phyloP scores from a whole-genome alignment of 306 rosid species.

The Malus sylvestris region DNA sequence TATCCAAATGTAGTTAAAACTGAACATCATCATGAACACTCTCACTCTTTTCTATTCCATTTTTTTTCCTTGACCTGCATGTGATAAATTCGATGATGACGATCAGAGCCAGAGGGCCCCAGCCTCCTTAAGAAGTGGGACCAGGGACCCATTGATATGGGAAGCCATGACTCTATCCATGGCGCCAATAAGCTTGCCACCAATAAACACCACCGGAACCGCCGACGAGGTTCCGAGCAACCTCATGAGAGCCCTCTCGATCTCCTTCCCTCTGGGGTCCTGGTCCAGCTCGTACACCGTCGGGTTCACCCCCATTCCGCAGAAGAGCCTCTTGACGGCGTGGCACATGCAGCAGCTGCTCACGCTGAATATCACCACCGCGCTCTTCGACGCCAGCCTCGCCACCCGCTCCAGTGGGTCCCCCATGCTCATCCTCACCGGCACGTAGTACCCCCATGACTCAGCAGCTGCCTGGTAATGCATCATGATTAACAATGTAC shows the following conservation, averaged over 20 bases:
- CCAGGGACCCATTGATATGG: slow-evolving; percentile 79
- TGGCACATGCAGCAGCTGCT: slow-evolving; percentile 98
- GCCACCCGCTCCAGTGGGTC: slow-evolving; percentile 71
- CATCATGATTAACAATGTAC: slow-evolving; percentile 21
- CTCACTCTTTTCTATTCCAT: background rate
- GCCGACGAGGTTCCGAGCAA: slow-evolving; percentile 48
- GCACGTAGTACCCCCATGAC: slow-evolving; percentile 55
- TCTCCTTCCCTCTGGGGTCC: slow-evolving; percentile 74
- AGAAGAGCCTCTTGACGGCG: slow-evolving; percentile 74
- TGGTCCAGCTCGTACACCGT: slow-evolving; percentile 79
- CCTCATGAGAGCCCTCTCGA: slow-evolving; percentile 62
- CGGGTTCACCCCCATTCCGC: slow-evolving; percentile 93
- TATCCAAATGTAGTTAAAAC: background rate
- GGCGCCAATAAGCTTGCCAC: slow-evolving; percentile 78
- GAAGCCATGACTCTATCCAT: slow-evolving; percentile 94
- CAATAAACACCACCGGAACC: slow-evolving; percentile 81
- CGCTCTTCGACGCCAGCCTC: slow-evolving; percentile 73
- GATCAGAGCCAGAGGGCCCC: slow-evolving; percentile 89
- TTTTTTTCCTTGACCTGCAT: background rate
- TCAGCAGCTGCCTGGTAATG: slow-evolving; percentile 46
- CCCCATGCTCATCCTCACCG: slow-evolving; percentile 19
- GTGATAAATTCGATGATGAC: background rate
- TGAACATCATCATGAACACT: background rate
- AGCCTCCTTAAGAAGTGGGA: slow-evolving; percentile 94
- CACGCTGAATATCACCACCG: slow-evolving; percentile 86